Evolutionary conservation across 345 rosid genomes (phyloP), one percentile per base, ranked within the genome.

Genomic region (Gossypium sturtianum): DNA sequence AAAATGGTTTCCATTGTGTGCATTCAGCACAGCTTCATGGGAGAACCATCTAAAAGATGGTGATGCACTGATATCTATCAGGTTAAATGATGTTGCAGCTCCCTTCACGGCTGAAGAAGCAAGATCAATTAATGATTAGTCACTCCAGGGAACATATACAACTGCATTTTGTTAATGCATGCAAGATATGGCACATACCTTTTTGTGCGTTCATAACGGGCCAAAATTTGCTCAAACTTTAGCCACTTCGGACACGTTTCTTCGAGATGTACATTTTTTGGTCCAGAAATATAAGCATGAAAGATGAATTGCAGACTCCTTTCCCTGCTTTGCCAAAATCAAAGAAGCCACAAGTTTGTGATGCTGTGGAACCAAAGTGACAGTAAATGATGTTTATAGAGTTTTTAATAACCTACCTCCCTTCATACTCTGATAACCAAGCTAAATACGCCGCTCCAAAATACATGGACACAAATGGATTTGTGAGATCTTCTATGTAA

Each of bases 401-500:
- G 53, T 48, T 20, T 4, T 34, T 34, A 34, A 34, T 75, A 52
- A 54, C 85, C 3, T 85, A 93, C 99, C 90, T 80, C 79, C 97
- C 94, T 83, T 95, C 96, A 65, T 93, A 93, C 80, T 84, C 86
- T 15, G 93, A 87, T 84, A 95, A 77, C 91, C 92, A 93, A 48
- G 91, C 86, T 75, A 90, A 71, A 73, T 93, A 93, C 41, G 98
- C 97, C 8, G 93, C 94, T 34, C 97, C 96, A 7, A 91, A 93
- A 85, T 93, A 95, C 90, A 90, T 83, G 19, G 98, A 95, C 44
- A 86, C 88, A 77, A 93, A 93, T 78, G 99, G 99, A 73, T 85
- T 95, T 53, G 76, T 82, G 57, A 95, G 72, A 77, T 95, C 97
- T 48, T 87, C 94, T 27, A 47, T 82, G 70, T 88, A 87, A 3